Evolutionary conservation across 2,329 filamentous ascomycete species (phyloP).

Genomic region (Sclerotinia subarctica): DNA sequence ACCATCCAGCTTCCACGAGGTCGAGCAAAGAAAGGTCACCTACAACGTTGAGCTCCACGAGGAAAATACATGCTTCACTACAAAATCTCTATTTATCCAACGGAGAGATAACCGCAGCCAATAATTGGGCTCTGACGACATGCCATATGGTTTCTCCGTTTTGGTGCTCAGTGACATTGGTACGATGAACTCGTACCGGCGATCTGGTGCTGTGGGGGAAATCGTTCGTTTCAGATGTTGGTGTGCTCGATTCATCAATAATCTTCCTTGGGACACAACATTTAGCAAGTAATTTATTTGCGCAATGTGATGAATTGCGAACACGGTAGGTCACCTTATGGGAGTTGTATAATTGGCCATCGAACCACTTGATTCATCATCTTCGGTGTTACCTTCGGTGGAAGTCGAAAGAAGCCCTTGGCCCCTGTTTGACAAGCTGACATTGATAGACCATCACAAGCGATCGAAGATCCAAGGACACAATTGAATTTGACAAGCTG

Average conservation of each 20-base stretch:
- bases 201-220: background rate
- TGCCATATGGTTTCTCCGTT: background rate
- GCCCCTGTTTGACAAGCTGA: background rate
- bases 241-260: background rate
- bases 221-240: background rate
- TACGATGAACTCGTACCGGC: background rate
- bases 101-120: background rate
- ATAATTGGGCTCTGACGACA: background rate
- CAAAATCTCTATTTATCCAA: background rate
- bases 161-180: background rate
- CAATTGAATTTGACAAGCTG: background rate
- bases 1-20: constrained; percentile 4
- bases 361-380: background rate
- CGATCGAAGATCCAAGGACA: background rate
- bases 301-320: background rate
- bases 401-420: background rate
- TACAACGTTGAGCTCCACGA: background rate
- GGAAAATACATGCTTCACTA: background rate
- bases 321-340: background rate
- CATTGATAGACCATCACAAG: background rate
- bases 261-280: background rate
- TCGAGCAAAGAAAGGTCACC: background rate
- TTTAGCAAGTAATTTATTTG: background rate
- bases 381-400: background rate
- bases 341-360: background rate